A percentile compares a stretch with the other conserved stretches of the same genome.
phyloP scores from a whole-genome alignment of 768 basidiomycete species.

The Gelatoporia subvermispora region DNA sequence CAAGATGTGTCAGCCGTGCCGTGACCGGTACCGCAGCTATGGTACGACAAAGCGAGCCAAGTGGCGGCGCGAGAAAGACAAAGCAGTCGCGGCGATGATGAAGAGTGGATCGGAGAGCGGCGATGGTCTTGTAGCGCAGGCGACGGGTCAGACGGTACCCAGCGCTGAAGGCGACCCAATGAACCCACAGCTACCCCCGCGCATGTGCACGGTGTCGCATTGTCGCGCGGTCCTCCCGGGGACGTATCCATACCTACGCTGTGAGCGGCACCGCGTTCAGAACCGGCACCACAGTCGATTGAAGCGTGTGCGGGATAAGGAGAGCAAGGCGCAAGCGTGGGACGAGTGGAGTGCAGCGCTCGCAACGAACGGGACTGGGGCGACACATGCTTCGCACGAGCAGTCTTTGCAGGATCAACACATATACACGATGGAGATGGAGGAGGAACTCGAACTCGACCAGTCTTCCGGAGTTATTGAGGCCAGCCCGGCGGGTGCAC shows the following conservation, averaged over 20 bases:
- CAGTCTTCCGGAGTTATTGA: neutral
- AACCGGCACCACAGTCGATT: constrained; percentile 49
- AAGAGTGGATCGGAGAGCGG: constrained; percentile 32
- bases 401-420: neutral
- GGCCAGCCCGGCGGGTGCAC: neutral
- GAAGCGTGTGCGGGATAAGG: constrained; percentile 48
- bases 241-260: constrained; percentile 45
- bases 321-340: constrained; percentile 30
- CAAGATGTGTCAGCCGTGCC: constrained; percentile 32
- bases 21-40: constrained; percentile 45
- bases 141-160: neutral
- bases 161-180: constrained; percentile 5
- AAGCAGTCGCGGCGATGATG: constrained; percentile 37
- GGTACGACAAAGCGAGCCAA: constrained; percentile 52
- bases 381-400: too few relatives aligned
- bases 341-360: constrained; percentile 16
- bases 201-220: constrained; percentile 56
- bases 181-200: constrained; percentile 27
- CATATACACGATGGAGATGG: neutral
- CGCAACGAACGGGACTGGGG: neutral
- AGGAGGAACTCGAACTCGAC: too few relatives aligned
- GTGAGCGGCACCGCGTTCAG: constrained; percentile 53
- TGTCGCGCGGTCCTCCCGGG: constrained; percentile 48
- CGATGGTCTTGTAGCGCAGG: too few relatives aligned
- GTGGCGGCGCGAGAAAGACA: constrained; percentile 43